Evolutionary conservation across 2,329 filamentous ascomycete genomes (phyloP), one percentile per base, ranked within the genome.

Genomic region (Canariomyces notabilis): DNA sequence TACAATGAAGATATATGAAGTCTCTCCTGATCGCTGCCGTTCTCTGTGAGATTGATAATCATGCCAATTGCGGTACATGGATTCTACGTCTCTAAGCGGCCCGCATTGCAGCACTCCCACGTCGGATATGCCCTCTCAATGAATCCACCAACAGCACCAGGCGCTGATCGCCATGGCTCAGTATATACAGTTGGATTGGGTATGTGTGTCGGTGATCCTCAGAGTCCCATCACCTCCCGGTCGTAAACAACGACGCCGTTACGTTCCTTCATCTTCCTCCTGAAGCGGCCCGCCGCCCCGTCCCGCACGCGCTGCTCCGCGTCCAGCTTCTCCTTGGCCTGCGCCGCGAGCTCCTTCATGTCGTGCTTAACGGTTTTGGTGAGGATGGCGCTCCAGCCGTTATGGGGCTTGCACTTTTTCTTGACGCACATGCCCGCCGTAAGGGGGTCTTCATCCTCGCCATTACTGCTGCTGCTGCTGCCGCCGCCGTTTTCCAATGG

Each of bases 321-420:
- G 51, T 77, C 73, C 12, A 71, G 67, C 58, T 73, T 71, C 50
- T 73, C 69, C 33, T 71, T 72, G 2, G 74, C 74, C 52, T 77
- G 69, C 6, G 67, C 68, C 2, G 74, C 71, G 61, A 79, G 68
- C 61, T 79, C 73, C 54, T 74, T 75, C 50, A 80, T 74, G 54
- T 76, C 70, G 50, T 75, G 67, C 50, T 72, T 72, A 31, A 78
- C 71, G 32, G 71, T 70, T 49, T 73, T 67, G 31, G 67, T 68
- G 22, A 79, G 71, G 53, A 77, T 71, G 61, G 73, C 74, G 56
- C 73, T 72, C 78, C 78, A 82, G 46, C 73, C 71, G 46, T 66
- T 64, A 57, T 82, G 78, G 18, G 75, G 66, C 61, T 79, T 80
- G 65, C 78, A 82, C 51, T 78, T 69, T 61, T 79, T 79, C 53